Conservation (phyloP, 257 asterid species). For the Gardenia jasminoides region DNA sequence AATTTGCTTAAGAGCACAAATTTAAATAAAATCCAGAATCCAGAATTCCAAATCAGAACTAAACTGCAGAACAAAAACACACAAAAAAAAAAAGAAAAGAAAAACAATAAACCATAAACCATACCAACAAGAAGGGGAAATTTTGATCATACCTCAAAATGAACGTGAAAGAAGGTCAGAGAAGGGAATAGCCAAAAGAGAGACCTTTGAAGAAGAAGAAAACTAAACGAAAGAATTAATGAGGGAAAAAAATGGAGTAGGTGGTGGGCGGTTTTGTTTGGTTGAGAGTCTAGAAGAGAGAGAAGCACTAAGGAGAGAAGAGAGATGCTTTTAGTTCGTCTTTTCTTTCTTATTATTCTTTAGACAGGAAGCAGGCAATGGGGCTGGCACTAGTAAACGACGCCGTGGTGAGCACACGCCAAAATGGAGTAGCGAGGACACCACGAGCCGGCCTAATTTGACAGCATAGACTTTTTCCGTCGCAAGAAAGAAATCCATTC, state of each 20-base stretch:
- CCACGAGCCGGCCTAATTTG: constrained; percentile 12
- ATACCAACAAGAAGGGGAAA: neutral
- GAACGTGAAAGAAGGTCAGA: neutral
- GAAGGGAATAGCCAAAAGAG: neutral
- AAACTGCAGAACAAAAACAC: neutral
- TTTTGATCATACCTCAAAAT: constrained; percentile 21
- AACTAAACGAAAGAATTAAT: neutral
- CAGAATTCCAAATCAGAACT: neutral
- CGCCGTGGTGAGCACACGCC: constrained; percentile 40
- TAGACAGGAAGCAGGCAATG: neutral
- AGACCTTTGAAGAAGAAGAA: neutral
- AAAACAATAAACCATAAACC: neutral
- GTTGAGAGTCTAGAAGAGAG: constrained; percentile 4
- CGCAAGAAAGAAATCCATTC: too few species aligned
- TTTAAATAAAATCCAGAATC: neutral
- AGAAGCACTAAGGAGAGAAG: neutral
- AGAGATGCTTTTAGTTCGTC: neutral
- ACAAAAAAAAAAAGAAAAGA: neutral
- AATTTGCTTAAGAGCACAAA: neutral
- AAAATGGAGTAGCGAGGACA: neutral
- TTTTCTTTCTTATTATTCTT: neutral
- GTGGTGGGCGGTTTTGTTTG: constrained; percentile 1
- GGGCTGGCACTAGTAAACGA: constrained; percentile 14
- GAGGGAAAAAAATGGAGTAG: neutral
- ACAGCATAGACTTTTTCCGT: neutral